Percentiles rank a stretch among this genome's conserved stretches.
Conservation (phyloP, 345 rosid species). For the Cardamine occulta region DNA sequence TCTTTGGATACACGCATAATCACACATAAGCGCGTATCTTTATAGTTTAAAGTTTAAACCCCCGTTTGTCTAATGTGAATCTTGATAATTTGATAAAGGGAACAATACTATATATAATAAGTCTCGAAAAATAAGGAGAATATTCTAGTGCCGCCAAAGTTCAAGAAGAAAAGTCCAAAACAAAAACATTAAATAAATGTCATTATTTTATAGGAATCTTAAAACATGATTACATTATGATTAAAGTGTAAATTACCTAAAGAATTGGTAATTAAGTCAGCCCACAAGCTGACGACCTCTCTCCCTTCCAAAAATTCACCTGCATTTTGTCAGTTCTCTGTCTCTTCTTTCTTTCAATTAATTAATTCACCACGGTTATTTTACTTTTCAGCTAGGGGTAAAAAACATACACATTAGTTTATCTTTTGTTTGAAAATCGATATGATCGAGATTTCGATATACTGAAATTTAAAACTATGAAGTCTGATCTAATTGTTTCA, state of each 20-base stretch:
- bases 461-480: neutral
- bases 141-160: conserved; percentile 89
- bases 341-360: conserved; percentile 42
- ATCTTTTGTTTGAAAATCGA: conserved; percentile 34
- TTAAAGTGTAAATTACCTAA: conserved; percentile 56
- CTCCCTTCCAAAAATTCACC: conserved; percentile 79
- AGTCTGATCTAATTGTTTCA: neutral
- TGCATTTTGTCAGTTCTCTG: conserved; percentile 82
- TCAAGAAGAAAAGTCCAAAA: conserved; percentile 89
- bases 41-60: neutral
- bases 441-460: conserved; percentile 35
- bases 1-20: conserved; percentile 8
- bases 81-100: conserved; percentile 25
- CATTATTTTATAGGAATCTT: conserved; percentile 34
- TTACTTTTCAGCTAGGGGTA: conserved; percentile 30
- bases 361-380: neutral
- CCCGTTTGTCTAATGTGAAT: neutral
- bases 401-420: conserved; percentile 16
- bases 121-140: conserved; percentile 70
- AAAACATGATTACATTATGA: conserved; percentile 93
- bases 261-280: conserved; percentile 68
- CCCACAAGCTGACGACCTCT: conserved; percentile 82
- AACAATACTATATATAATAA: conserved; percentile 5
- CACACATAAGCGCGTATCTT: conserved; percentile 21
- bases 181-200: conserved; percentile 47